Evolutionary conservation across 2,329 filamentous ascomycete species (phyloP).

Genomic region (Coniochaeta prunicola): DNA sequence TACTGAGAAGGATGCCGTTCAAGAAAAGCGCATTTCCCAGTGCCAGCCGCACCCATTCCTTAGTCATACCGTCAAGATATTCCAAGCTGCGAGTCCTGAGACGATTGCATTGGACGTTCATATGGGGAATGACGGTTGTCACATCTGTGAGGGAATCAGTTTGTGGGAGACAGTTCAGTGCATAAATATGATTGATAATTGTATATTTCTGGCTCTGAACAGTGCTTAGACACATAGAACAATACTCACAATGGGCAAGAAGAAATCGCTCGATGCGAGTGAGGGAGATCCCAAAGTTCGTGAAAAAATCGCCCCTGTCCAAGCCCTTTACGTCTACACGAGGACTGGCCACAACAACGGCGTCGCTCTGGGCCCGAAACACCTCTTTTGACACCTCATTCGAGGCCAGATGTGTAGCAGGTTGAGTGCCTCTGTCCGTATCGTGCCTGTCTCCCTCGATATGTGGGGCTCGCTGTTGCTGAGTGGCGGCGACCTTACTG

Average conservation of each 20-base stretch:
- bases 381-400: neutral
- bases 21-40: constrained; percentile 5
- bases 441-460: neutral
- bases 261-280: neutral
- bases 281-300: neutral
- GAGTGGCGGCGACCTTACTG: neutral
- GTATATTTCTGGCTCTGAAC: neutral
- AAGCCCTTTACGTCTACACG: neutral
- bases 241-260: neutral
- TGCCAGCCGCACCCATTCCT: constrained; percentile 8
- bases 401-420: neutral
- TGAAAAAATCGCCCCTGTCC: neutral
- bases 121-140: neutral
- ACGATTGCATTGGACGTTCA: neutral
- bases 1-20: constrained; percentile 5
- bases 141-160: neutral
- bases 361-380: neutral
- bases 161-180: neutral
- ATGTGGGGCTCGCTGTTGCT: neutral
- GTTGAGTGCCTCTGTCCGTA: neutral
- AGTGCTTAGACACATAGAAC: neutral
- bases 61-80: constrained; percentile 6
- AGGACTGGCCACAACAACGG: neutral
- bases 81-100: neutral
- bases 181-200: neutral